Evolutionary conservation across 2,329 filamentous ascomycete genomes (phyloP), one percentile per base, ranked within the genome.

Genomic region (Trichoderma polysporum): DNA sequence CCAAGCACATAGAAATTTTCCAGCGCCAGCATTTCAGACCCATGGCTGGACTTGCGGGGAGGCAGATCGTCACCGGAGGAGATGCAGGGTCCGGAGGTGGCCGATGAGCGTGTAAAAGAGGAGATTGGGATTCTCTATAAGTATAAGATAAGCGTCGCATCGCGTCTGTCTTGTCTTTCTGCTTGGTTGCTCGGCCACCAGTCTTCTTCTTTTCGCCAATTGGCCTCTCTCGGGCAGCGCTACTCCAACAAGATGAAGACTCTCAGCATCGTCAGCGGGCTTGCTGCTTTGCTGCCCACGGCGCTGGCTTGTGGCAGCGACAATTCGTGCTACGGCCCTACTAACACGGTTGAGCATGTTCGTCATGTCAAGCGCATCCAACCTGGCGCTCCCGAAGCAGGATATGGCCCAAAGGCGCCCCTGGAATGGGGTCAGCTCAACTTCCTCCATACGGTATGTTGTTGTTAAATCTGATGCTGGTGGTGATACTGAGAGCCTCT

Each of bases 341-440:
- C 73, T n/a, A 76, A 76, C 71, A 76, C 74, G 25, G 76, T 82
- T 63, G 76, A 81, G 67, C 79, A 83, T 69, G 81, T 84, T 66
- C 80, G 82, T 52, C 77, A 81, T 66, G 81, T 82, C 67, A 82
- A 82, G 72, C 79, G 82, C 49, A 84, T 84, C 74, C 82, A 84
- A 69, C 81, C 82, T 0, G 81, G 79, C 19, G 80, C 80, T 1
- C 74, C 75, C 27, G 77, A 79, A 49, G 81, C 82, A 29, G 73
- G 75, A 0, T 79, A 79, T 63, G 80, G 80, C 9, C 82, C 82
- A 45, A 81, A 76, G 37, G 76, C 74, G 4, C 75, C 78, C 50
- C 77, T 88, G 8, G 84, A 86, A 79, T 89, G 87, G 87, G 87
- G 87, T 2, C 85, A 89, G 73, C 75, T 89, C 71, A 89, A 89